Conservation (phyloP, 768 basidiomycete species). For the Lactarius evosmus region DNA sequence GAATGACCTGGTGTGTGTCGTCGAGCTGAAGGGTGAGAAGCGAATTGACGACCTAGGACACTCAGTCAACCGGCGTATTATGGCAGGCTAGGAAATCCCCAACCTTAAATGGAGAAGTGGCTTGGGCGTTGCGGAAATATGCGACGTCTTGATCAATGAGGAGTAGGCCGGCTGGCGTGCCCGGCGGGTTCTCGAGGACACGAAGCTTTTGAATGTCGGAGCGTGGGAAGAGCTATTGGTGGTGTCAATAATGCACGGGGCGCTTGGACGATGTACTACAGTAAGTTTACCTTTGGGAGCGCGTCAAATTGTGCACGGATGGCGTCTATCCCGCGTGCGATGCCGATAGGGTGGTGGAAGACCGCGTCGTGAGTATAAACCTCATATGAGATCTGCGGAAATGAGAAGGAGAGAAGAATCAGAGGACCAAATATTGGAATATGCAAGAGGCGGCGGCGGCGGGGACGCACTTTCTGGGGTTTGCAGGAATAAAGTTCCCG, state of each 20-base stretch:
- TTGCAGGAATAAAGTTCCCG: slow-evolving; percentile 37
- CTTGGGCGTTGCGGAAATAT: slow-evolving; percentile 40
- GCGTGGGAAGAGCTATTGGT: slow-evolving; percentile 40
- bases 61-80: background rate
- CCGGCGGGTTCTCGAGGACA: slow-evolving; percentile 41
- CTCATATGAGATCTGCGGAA: slow-evolving; percentile 40
- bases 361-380: slow-evolving; percentile 42
- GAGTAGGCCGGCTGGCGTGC: slow-evolving; percentile 38
- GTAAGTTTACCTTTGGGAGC: slow-evolving; percentile 46
- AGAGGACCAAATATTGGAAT: too few relatives aligned
- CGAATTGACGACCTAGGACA: slow-evolving; percentile 39
- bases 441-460: slow-evolving; percentile 24
- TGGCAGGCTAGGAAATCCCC: background rate
- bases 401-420: too few relatives aligned
- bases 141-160: slow-evolving; percentile 49
- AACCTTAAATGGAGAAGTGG: slow-evolving; percentile 43
- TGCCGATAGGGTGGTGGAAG: slow-evolving; percentile 46
- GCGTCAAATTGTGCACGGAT: slow-evolving; percentile 46
- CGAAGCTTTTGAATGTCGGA: slow-evolving; percentile 44
- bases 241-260: background rate
- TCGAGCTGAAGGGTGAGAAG: slow-evolving; percentile 43
- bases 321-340: slow-evolving; percentile 40
- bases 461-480: slow-evolving; percentile 1
- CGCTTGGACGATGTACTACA: too few relatives aligned
- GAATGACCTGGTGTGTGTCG: slow-evolving; percentile 37